Evolutionary conservation across 1,284 basidiomycete species (phyloP).

Genomic region (Puccinia polysora): DNA sequence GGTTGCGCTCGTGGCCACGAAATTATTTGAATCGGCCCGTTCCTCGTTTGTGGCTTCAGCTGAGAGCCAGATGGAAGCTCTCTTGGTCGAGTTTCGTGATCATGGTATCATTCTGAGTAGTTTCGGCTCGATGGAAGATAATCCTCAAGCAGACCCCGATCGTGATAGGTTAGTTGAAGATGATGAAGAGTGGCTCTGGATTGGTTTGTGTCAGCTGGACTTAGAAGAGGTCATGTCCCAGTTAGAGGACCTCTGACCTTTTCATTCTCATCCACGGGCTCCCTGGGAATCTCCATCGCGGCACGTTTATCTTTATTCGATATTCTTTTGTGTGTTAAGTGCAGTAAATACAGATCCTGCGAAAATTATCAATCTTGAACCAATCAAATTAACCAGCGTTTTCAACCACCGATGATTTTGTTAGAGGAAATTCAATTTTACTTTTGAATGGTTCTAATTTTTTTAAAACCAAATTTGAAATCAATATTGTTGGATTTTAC

Average conservation of each 20-base stretch:
- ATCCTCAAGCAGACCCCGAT: no score
- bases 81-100: constrained; percentile 81
- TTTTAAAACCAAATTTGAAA: neutral
- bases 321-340: neutral
- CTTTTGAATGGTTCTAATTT: neutral
- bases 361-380: neutral
- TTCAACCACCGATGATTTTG: neutral
- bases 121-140: constrained; percentile 47
- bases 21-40: constrained; percentile 57
- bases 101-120: constrained; percentile 70
- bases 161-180: constrained; percentile 58
- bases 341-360: no score
- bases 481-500: neutral
- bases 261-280: neutral
- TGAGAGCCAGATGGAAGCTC: constrained; percentile 71
- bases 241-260: constrained; percentile 57
- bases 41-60: constrained; percentile 80
- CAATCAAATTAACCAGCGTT: neutral
- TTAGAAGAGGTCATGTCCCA: constrained; percentile 55
- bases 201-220: constrained; percentile 68
- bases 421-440: neutral
- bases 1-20: constrained; percentile 44
- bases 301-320: neutral
- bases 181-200: constrained; percentile 62
- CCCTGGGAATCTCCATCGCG: neutral